These are phyloP conservation scores for Globisporangium takayamanum DNA, from an alignment of 352 stramenopile species.

Conservation along the genomic window DNA sequence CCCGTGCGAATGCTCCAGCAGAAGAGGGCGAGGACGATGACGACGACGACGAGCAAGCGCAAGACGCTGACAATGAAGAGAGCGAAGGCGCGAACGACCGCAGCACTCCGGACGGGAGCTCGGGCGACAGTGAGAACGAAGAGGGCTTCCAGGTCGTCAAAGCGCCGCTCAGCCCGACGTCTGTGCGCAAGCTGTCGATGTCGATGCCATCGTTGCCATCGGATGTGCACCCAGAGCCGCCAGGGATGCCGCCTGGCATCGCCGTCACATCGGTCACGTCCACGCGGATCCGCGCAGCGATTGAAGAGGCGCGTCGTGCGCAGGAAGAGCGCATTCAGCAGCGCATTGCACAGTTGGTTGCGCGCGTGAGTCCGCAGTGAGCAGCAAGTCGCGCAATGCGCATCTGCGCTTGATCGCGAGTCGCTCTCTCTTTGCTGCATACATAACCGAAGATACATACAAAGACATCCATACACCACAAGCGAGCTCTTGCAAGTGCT, in stretches of 20 bases:
- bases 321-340: conserved; percentile 53
- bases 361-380: conserved; percentile 1
- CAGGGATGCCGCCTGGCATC: conserved; percentile 23
- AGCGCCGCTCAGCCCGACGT: conserved; percentile 14
- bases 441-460: too few species aligned
- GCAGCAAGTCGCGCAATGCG: background rate
- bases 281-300: conserved; percentile 44
- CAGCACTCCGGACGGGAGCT: conserved; percentile 12
- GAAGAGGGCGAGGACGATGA: conserved; percentile 28
- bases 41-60: conserved; percentile 22
- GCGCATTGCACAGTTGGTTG: conserved; percentile 52
- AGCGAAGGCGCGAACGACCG: conserved; percentile 13
- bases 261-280: conserved; percentile 32
- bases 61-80: conserved; percentile 25
- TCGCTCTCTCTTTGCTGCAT: background rate
- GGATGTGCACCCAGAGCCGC: conserved; percentile 7
- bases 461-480: background rate
- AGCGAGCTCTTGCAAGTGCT: background rate
- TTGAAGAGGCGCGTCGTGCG: conserved; percentile 34
- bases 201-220: conserved; percentile 8
- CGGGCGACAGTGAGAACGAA: conserved; percentile 27
- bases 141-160: conserved; percentile 38
- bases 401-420: background rate
- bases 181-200: conserved; percentile 9
- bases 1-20: background rate